Evolutionary conservation across 208 protist genomes (phyloP).

Genomic region (Leishmania turanica): DNA sequence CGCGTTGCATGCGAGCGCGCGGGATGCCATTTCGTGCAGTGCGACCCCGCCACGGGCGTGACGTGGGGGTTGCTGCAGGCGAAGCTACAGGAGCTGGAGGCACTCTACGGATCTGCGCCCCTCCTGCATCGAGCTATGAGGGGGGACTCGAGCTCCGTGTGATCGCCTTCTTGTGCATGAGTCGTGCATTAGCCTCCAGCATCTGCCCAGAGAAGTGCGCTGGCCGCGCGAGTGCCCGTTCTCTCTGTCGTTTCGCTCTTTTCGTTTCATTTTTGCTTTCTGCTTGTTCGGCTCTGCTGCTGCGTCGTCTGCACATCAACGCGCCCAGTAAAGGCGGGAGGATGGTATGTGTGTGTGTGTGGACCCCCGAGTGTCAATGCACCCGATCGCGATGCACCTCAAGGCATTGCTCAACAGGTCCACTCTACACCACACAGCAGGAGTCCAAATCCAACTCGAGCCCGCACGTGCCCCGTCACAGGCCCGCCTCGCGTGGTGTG

Average conservation of each 20-base stretch:
- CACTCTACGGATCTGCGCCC: not conserved
- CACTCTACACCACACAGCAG: too few relatives aligned
- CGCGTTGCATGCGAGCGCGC: conserved; percentile 42
- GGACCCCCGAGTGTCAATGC: not conserved
- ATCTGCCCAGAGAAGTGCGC: not conserved
- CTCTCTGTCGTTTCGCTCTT: not conserved
- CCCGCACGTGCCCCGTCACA: too few relatives aligned
- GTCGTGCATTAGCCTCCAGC: not conserved
- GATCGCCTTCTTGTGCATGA: not conserved
- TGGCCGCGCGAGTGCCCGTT: not conserved
- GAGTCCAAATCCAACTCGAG: too few relatives aligned
- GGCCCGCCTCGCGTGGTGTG: too few relatives aligned
- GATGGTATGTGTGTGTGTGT: too few relatives aligned
- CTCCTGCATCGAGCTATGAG: not conserved
- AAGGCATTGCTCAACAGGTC: not conserved
- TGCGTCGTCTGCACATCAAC: not conserved
- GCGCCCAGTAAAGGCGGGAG: not conserved
- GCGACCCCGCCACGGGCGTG: conserved; percentile 40
- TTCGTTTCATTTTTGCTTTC: not conserved
- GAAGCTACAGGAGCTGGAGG: conserved; percentile 32
- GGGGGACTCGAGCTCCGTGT: not conserved
- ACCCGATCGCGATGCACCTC: not conserved
- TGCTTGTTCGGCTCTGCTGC: not conserved
- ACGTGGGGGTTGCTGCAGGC: conserved; percentile 48
- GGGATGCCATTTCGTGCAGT: conserved; percentile 58